Percentiles rank a stretch among this genome's conserved stretches.
Evolutionary conservation across 768 basidiomycete genomes (phyloP).

Genomic region (Infundibulicybe gibba): DNA sequence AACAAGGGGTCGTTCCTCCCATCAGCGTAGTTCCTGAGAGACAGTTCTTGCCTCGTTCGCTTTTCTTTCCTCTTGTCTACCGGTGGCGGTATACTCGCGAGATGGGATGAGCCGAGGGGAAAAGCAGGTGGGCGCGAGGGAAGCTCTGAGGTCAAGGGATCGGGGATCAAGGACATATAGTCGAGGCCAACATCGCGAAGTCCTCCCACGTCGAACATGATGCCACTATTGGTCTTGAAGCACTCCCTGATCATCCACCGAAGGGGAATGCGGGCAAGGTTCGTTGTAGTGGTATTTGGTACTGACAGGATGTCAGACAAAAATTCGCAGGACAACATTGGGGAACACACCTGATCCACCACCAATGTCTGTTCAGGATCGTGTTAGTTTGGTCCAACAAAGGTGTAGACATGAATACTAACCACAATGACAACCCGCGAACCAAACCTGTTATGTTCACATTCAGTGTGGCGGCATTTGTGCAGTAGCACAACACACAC

Average conservation of each 20-base stretch:
- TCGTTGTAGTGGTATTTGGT: slow-evolving; percentile 22
- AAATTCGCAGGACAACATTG: background rate
- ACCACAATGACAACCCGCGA: slow-evolving; percentile 41
- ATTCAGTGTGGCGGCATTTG: background rate
- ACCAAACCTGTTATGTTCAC: slow-evolving; percentile 37
- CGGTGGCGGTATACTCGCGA: slow-evolving; percentile 14
- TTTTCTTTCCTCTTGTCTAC: background rate
- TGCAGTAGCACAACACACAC: slow-evolving; percentile 9
- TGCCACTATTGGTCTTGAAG: slow-evolving; percentile 39
- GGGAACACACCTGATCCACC: slow-evolving; percentile 21
- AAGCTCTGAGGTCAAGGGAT: slow-evolving; percentile 30
- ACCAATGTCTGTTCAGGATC: slow-evolving; percentile 19
- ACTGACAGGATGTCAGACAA: slow-evolving; percentile 2
- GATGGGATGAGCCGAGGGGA: slow-evolving; percentile 8
- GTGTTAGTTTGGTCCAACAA: background rate
- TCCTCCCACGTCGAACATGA: slow-evolving; percentile 33
- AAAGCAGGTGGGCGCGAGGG: slow-evolving; percentile 25
- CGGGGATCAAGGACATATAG: too few species aligned
- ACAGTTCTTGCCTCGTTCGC: too few species aligned
- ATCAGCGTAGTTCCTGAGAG: too few species aligned
- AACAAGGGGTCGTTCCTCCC: too few species aligned
- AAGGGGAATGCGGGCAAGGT: slow-evolving; percentile 36
- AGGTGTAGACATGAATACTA: slow-evolving; percentile 1
- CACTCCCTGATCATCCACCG: slow-evolving; percentile 58
- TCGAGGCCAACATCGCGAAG: slow-evolving; percentile 26